A percentile compares a stretch with the other conserved stretches of the same genome.
These are phyloP conservation scores for Capsicum pubescens DNA, from an alignment of 257 asterid species.

Conservation along the genomic window DNA sequence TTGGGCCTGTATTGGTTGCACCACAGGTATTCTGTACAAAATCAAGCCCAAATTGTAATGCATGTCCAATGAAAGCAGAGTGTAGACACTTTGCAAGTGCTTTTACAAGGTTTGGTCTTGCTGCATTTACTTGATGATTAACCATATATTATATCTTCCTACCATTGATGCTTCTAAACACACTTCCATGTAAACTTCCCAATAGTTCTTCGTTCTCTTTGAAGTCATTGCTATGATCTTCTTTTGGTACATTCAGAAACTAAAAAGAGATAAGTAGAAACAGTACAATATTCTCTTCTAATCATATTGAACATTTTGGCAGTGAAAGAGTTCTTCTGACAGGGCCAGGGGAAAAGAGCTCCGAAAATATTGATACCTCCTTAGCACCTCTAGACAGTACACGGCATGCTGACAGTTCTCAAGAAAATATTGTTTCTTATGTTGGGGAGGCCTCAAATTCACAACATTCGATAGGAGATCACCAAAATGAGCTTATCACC, in stretches of 20 bases:
- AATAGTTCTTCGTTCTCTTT: neutral
- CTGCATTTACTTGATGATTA: neutral
- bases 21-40: conserved; percentile 82
- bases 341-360: conserved; percentile 31
- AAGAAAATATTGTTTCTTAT: neutral
- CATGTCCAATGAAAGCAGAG: conserved; percentile 83
- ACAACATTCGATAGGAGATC: neutral
- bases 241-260: neutral
- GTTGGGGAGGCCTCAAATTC: neutral
- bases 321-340: conserved; percentile 43
- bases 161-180: neutral
- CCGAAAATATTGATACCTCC: neutral
- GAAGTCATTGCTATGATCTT: neutral
- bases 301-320: conserved; percentile 24
- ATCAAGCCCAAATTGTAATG: conserved; percentile 79
- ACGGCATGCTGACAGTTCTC: neutral
- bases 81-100: conserved; percentile 85
- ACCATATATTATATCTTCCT: neutral
- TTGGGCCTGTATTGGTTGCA: conserved; percentile 17
- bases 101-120: conserved; percentile 59
- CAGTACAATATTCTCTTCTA: neutral
- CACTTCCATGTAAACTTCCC: neutral
- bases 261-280: neutral
- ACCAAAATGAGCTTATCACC: conserved; percentile 52
- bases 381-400: conserved; percentile 30